Evolutionary conservation across 1,139 yeast species (phyloP).

Genomic region (Saccharomycopsis hybrid): DNA sequence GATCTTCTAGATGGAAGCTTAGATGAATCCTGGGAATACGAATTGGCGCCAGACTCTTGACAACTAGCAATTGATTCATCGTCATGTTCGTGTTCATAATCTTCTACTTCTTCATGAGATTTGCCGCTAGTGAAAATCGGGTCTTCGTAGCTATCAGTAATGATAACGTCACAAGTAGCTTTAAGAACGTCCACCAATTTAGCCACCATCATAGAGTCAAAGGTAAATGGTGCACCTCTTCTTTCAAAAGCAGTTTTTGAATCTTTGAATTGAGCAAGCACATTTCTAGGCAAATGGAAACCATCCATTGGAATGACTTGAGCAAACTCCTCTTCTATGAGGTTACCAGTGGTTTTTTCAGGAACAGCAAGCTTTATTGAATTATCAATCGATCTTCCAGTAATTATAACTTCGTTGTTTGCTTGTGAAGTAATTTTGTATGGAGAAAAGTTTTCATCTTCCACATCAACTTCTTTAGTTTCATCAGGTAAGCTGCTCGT

Average conservation of each 20-base stretch:
- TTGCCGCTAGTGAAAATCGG: background rate
- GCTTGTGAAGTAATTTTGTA: conserved; percentile 16
- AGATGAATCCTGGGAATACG: conserved; percentile 4
- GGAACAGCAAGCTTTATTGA: conserved; percentile 22
- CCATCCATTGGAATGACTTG: conserved; percentile 70
- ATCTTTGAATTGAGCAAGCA: conserved; percentile 46
- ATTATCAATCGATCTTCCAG: conserved; percentile 23
- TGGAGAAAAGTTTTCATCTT: conserved; percentile 36
- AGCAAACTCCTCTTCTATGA: conserved; percentile 26
- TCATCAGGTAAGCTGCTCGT: background rate
- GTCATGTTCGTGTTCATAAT: background rate
- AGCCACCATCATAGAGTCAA: conserved; percentile 52
- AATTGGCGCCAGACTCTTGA: too few relatives aligned
- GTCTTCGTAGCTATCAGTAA: conserved; percentile 7
- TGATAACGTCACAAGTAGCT: conserved; percentile 24
- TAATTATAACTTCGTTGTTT: conserved; percentile 9
- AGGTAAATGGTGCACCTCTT: conserved; percentile 84
- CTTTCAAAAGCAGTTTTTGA: conserved; percentile 51
- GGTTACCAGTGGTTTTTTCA: conserved; percentile 1
- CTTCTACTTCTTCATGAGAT: background rate
- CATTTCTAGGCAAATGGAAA: conserved; percentile 60
- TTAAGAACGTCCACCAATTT: conserved; percentile 29
- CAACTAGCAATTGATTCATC: background rate
- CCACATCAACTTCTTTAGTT: conserved; percentile 35
- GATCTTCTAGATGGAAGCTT: conserved; percentile 4